Base-by-base conservation (phyloP, 2,329 filamentous ascomycete genomes). In the Fusarium dimerum region DNA sequence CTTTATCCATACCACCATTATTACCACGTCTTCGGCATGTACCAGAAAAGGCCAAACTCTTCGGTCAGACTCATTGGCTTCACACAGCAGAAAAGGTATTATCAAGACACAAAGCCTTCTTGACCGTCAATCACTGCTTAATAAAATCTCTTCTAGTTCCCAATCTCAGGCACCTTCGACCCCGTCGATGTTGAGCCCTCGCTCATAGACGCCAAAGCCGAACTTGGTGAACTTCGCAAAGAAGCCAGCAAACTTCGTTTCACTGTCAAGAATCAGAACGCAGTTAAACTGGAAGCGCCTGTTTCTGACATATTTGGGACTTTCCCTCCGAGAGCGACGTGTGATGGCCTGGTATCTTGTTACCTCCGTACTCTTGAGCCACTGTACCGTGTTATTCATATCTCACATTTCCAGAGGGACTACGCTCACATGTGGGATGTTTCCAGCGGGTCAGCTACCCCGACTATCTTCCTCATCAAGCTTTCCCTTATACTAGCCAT, bases 31-130 rank as follows among this genome's bases (percentile, higher is more conserved):
- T 66, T 16, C 63, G 63, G 13, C 55, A 63, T 47, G 56, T 66
- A 17, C 63, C 63, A 2, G 63, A 66, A 39, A 65, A 65, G 44
- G 64, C 63, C 11, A 65, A 65, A 45, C 42, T 65, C 7, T 65
- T 65, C 40, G 63, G 63, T 16, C 63, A 65, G 49, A 65, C 63
- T 26, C 63, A 65, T 42, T 65, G 63, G 63, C 53, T 65, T 13
- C 63, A 65, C 34, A 64, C 60, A 5, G 63, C 63, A 47, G 61
- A 64, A 40, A 66, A 62, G 45, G 63, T 60, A 20, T 17, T 34
- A 12, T 4, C 38, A 17, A 13, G 2, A 41, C 15, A 30, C 8
- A 5, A 43, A 43, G 41, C 16, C 17, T 3, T 20, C 10, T 26
- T 9, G 6, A n/a, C 46, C 11, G 5, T 36, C 4, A 36, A 36